phyloP scores from a whole-genome alignment of 2,329 filamentous ascomycete species.

The Uncinocarpus reesii region DNA sequence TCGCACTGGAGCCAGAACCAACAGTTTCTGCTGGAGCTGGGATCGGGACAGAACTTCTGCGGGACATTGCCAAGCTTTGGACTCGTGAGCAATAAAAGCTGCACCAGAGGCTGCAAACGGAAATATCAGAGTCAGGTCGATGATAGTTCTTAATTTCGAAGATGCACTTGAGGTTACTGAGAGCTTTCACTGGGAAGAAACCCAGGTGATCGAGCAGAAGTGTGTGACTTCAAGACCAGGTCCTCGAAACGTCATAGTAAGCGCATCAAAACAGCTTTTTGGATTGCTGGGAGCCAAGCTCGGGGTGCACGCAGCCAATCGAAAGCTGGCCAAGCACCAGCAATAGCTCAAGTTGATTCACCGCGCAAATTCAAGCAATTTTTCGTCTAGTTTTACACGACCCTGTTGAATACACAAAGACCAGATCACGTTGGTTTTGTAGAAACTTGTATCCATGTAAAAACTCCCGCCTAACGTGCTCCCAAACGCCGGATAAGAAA shows the following conservation, averaged over 20 bases:
- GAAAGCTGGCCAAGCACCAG: not conserved
- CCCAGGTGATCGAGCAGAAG: not conserved
- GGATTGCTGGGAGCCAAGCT: constrained; percentile 1
- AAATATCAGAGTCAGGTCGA: not conserved
- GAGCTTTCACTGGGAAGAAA: not conserved
- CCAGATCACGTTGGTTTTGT: constrained; percentile 3
- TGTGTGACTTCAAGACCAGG: not conserved
- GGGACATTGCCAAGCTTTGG: constrained; percentile 12
- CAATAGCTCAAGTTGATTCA: not conserved
- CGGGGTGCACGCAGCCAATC: not conserved
- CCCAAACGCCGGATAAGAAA: constrained; percentile 18
- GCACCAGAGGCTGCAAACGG: not conserved
- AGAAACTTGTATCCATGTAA: constrained; percentile 3
- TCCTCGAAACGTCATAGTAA: constrained; percentile 3
- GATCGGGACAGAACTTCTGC: constrained; percentile 13
- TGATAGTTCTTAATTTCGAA: not conserved
- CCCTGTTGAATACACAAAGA: not conserved
- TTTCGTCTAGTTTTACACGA: constrained; percentile 11
- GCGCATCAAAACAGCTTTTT: not conserved
- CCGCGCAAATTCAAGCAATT: not conserved
- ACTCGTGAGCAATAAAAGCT: not conserved
- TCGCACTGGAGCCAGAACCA: constrained; percentile 2
- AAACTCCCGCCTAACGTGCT: constrained; percentile 15
- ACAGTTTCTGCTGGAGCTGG: constrained; percentile 7
- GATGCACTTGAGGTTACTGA: not conserved